Evolutionary conservation across 768 basidiomycete genomes (phyloP).

Genomic region (Dendrothele bispora): DNA sequence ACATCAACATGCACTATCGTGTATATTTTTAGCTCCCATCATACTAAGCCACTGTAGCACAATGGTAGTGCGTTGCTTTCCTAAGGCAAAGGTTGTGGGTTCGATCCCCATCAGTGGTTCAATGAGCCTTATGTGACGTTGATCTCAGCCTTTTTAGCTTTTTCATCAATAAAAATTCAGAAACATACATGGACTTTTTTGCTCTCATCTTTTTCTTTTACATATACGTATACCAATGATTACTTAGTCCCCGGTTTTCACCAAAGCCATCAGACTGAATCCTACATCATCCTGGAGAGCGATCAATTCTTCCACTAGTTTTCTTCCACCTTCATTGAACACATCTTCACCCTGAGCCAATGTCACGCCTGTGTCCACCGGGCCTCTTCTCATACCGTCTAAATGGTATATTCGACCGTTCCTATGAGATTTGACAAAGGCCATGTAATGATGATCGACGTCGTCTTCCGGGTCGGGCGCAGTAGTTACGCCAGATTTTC

Average conservation of each 20-base stretch:
- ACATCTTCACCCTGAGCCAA: slow-evolving; percentile 24
- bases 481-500: slow-evolving; percentile 26
- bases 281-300: slow-evolving; percentile 19
- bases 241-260: not conserved
- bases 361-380: slow-evolving; percentile 23
- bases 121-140: too few species aligned
- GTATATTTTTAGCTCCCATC: not conserved
- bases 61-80: not conserved
- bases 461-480: slow-evolving; percentile 30
- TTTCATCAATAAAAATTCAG: too few species aligned
- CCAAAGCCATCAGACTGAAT: slow-evolving; percentile 27
- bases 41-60: not conserved
- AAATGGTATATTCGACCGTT: slow-evolving; percentile 30
- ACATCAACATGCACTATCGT: too few species aligned
- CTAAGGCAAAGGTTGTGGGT: not conserved
- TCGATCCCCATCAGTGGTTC: not conserved
- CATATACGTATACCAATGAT: too few species aligned
- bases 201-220: too few species aligned
- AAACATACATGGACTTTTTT: too few species aligned
- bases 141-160: too few species aligned
- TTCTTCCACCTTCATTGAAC: slow-evolving; percentile 15
- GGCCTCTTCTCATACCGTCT: slow-evolving; percentile 33
- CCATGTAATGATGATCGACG: slow-evolving; percentile 32
- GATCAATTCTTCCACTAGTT: slow-evolving; percentile 22
- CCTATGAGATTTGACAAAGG: slow-evolving; percentile 29